Base-by-base conservation (phyloP, 345 rosid species). In the Ceriops zippeliana region DNA sequence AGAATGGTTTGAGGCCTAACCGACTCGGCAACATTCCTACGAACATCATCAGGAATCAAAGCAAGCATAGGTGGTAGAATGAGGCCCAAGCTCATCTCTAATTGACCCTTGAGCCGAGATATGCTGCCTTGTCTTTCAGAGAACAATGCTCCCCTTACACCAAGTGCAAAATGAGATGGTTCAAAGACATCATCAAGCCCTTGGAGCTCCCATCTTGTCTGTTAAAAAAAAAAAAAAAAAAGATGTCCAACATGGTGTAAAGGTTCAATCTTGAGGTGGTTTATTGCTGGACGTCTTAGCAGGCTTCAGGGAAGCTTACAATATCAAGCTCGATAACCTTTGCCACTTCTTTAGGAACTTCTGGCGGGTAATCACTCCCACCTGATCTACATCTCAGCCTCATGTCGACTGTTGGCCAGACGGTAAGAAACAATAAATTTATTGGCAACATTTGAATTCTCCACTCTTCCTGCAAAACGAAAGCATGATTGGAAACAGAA, bases 381-480 rank as follows among this genome's bases (percentile, higher is more conserved):
- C 70, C 83, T 34, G 86, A 66, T 84, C 77, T 88, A 80, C 84
- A 88, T 65, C 86, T 85, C 79, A 91, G 67, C 58, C 90, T 82
- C 96, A 91, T 85, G 78, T 93, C 98, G 2, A 89, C 89, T 6
- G 81, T 86, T 15, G 98, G 92, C 83, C 87, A 76, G n/a, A 86
- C 96, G 0, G 89, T 89, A 10, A 88, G 77, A 70, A 88, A 86
- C 70, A 89, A 73, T 70, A 89, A 89, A 30, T 80, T 79, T 66
- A 89, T 83, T 7, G 98, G 98, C 78, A 91, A 82, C 96, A 91
- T 93, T 82, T 82, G 88, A 72, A 88, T 83, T 65, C 96, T 93
- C 95, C 98, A 91, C 51, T 86, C 86, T 61, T 91, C 96, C 93
- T 93, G 58, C 65, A 69, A n/a, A 59, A 56, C 59, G 32, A 16